Base-by-base conservation (phyloP, 352 stramenopile species). In the Phytophthora citrophthora region DNA sequence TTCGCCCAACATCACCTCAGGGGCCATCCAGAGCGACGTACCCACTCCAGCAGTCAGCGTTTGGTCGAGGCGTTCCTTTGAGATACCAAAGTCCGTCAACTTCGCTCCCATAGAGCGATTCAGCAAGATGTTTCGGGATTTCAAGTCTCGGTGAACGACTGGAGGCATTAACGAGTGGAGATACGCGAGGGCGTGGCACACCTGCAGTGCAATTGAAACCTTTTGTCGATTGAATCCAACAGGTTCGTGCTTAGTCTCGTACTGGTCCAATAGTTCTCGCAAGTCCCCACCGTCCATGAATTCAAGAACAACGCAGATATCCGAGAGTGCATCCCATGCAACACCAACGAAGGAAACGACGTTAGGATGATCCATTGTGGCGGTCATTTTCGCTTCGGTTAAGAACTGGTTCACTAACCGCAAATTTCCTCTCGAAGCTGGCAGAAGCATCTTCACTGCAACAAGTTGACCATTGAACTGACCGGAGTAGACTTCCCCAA, bases 51-150 rank as follows among this genome's bases (percentile, higher is more conserved):
- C 23, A 0, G 64, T 74, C 64, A 77, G 61, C 4, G 57, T 72
- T 3, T 38, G 13, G 7, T 64, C 54, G 2, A 64, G 18, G 10
- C 61, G 53, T 16, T 64, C 38, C 15, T 56, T 53, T 0, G 63
- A 65, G 27, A 70, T 70, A 15, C 68, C 68, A 16, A 73, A 70
- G 31, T 77, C 63, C 3, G 48, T 61, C n/a, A 77, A 48, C 44
- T 79, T 79, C 11, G 64, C 64, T 15, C 61, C 43, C 38, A 71
- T 43, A 1, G 34, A 29, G 12, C 47, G 36, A 20, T 52, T 63
- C 13, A 87, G 52, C 13, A 89, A 61, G 32, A 89, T 77, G 50
- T 87, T 87, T 38, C 77, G 77, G 1, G 72, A 83, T 50, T 88
- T 86, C 45, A 88, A 65, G 54, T 88, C 79, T 18, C 79, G 76